These are phyloP conservation scores for Eucalyptus melliodora DNA, from an alignment of 345 rosid species.

Conservation along the genomic window DNA sequence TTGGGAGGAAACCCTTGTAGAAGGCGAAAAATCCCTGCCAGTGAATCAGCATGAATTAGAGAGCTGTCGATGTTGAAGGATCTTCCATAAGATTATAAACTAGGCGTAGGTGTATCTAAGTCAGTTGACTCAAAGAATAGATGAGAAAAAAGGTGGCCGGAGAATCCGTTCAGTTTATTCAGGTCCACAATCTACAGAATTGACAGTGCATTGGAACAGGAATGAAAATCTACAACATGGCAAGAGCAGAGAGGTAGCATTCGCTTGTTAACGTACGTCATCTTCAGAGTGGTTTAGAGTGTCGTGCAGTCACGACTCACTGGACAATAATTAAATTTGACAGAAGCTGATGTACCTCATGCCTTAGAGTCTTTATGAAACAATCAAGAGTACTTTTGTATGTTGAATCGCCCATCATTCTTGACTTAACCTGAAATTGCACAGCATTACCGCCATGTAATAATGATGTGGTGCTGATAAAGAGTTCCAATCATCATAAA, in stretches of 20 bases:
- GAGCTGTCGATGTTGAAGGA: neutral
- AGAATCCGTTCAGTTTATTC: neutral
- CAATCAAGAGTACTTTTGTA: conserved; percentile 87
- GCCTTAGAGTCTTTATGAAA: conserved; percentile 76
- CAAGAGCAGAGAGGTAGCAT: neutral
- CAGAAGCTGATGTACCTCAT: conserved; percentile 32
- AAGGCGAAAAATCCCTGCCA: conserved; percentile 76
- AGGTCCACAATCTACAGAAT: neutral
- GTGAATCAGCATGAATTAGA: neutral
- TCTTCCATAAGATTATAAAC: neutral
- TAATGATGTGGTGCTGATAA: neutral
- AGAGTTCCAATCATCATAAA: neutral
- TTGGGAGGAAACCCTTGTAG: conserved; percentile 90
- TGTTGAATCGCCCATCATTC: conserved; percentile 98
- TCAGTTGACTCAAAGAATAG: neutral
- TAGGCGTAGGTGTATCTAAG: neutral
- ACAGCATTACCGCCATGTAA: neutral
- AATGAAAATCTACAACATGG: neutral
- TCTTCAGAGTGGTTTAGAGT: neutral
- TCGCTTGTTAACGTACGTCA: neutral
- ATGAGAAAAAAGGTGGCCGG: neutral
- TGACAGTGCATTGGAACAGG: neutral
- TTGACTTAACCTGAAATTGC: conserved; percentile 74
- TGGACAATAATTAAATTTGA: neutral
- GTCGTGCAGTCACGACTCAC: neutral